Conservation (phyloP, 2,329 filamentous ascomycete species). For the Lasiodiplodia hormozganensis region DNA sequence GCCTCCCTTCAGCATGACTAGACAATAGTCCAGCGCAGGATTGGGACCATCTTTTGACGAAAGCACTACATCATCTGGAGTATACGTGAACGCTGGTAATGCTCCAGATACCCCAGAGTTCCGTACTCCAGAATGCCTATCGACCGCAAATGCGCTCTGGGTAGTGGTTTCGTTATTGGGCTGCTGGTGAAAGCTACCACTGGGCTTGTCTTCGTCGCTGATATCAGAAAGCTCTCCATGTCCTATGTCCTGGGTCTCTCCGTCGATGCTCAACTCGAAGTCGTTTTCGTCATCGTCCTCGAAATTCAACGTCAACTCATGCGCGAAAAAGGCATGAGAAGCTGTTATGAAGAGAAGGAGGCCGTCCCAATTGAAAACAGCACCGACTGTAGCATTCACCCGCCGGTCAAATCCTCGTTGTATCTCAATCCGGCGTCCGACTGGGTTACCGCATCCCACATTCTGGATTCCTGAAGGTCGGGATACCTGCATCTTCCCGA, state of each 20-base stretch:
- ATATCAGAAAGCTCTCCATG: not conserved
- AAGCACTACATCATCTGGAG: constrained; percentile 8
- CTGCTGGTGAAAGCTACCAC: not conserved
- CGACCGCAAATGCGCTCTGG: fast-evolving
- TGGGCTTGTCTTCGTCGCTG: not conserved
- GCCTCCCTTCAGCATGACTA: not conserved
- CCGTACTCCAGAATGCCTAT: not conserved
- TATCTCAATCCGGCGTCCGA: not conserved
- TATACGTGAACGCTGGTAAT: not conserved
- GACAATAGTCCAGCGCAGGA: constrained; percentile 30
- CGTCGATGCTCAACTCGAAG: not conserved
- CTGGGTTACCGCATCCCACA: not conserved
- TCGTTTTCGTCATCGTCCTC: not conserved
- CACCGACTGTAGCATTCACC: not conserved
- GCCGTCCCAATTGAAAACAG: not conserved
- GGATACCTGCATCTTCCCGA: not conserved
- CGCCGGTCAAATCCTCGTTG: not conserved
- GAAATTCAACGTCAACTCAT: not conserved
- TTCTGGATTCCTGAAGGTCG: not conserved
- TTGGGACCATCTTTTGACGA: constrained; percentile 19
- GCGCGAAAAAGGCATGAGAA: not conserved
- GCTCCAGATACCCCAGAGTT: not conserved
- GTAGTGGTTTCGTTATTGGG: not conserved
- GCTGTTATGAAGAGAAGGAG: not conserved
- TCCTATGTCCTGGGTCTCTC: not conserved